A percentile compares a stretch with the other conserved stretches of the same genome.
Evolutionary conservation across 176 grass and related monocot species (phyloP).

Genomic region (Triticum monococcum): DNA sequence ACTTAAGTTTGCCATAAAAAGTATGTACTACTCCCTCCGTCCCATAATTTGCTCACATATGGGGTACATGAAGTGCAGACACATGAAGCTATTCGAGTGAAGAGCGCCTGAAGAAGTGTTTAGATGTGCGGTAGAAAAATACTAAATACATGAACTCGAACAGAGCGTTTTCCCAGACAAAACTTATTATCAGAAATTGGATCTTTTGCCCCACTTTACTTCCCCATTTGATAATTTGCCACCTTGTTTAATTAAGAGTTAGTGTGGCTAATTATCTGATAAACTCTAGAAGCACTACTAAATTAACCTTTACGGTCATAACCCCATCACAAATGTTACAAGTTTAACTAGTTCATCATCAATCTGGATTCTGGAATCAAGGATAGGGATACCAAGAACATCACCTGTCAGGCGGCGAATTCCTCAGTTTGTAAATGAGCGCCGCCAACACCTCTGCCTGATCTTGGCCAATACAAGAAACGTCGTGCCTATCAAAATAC

Average conservation of each 20-base stretch:
- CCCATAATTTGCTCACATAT: too few species aligned
- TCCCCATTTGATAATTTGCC: too few species aligned
- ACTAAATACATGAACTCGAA: background rate
- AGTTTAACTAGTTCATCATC: background rate
- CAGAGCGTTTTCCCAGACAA: background rate
- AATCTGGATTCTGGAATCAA: background rate
- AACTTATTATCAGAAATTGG: background rate
- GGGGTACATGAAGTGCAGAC: background rate
- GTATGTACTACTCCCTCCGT: background rate
- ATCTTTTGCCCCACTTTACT: too few species aligned
- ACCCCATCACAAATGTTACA: background rate
- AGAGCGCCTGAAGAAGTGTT: background rate
- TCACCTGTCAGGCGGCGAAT: constrained; percentile 78
- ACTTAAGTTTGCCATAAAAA: background rate
- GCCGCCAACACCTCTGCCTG: constrained; percentile 89
- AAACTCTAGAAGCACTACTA: background rate
- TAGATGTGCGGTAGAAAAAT: background rate
- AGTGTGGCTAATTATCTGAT: background rate
- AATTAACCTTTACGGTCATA: background rate
- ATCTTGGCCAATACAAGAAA: constrained; percentile 48
- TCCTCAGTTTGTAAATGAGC: constrained; percentile 76
- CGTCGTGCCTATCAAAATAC: background rate
- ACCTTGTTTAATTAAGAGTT: background rate
- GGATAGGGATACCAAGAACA: constrained; percentile 11
- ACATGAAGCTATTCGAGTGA: background rate